Conservation (phyloP, 768 basidiomycete genomes). For the Xerocomellus amylosporus region DNA sequence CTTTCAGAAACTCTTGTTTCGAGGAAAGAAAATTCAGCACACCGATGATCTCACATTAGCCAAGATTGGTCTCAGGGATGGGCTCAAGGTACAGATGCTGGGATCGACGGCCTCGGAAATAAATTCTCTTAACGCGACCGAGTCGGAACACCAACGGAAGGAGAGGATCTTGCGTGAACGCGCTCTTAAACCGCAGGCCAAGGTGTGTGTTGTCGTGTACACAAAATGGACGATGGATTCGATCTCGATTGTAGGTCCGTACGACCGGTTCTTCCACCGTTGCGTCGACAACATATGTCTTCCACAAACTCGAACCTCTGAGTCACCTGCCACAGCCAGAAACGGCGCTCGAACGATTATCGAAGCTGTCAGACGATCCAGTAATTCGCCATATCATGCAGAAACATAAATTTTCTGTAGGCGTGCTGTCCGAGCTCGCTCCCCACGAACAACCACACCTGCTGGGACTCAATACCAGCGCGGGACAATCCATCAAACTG, state of each 20-base stretch:
- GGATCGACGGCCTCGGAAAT: slow-evolving; percentile 64
- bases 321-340: slow-evolving; percentile 62
- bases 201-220: slow-evolving; percentile 40
- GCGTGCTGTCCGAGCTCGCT: slow-evolving; percentile 70
- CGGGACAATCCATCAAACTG: slow-evolving; percentile 62
- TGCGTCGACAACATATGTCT: slow-evolving; percentile 49
- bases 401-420: slow-evolving; percentile 64
- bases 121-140: slow-evolving; percentile 49
- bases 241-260: slow-evolving; percentile 43
- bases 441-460: slow-evolving; percentile 72
- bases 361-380: slow-evolving; percentile 63
- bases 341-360: slow-evolving; percentile 52
- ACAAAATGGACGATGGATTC: background rate
- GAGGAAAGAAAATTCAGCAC: slow-evolving; percentile 52
- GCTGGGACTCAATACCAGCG: slow-evolving; percentile 65
- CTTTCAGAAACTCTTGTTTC: slow-evolving; percentile 71
- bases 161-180: slow-evolving; percentile 61
- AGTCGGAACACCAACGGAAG: slow-evolving; percentile 54
- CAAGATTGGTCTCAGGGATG: slow-evolving; percentile 59
- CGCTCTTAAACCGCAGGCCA: slow-evolving; percentile 52
- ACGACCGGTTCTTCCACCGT: slow-evolving; percentile 46
- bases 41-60: slow-evolving; percentile 32
- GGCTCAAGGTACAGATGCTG: slow-evolving; percentile 66
- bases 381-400: slow-evolving; percentile 72
- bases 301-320: slow-evolving; percentile 63